phyloP scores from a whole-genome alignment of 78 protist species.

The Neovahlkampfia damariscottae region DNA sequence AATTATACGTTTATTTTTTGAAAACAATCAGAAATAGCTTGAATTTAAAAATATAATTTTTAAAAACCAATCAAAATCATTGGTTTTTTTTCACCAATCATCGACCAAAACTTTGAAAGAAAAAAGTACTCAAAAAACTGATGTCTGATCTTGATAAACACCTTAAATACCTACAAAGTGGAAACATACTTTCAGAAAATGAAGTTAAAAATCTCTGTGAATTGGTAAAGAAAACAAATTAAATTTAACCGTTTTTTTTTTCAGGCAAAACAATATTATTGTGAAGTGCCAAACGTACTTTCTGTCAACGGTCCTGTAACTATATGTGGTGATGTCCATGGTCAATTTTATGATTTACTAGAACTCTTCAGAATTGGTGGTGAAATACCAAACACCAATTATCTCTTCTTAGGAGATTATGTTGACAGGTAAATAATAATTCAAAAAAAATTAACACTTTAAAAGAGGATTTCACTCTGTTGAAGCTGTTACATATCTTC shows the following conservation, averaged over 20 bases:
- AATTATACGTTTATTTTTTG: too few species aligned
- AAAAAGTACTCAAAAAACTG: too few species aligned
- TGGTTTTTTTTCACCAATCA: too few species aligned
- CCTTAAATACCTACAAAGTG: too few species aligned
- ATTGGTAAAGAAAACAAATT: not conserved
- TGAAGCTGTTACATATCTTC: conserved; percentile 90
- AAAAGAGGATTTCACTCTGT: conserved; percentile 96
- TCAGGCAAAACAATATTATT: conserved; percentile 69
- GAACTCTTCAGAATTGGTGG: conserved; percentile 91
- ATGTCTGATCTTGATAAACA: too few species aligned
- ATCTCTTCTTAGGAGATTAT: conserved; percentile 97
- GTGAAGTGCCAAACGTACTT: conserved; percentile 91
- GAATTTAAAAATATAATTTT: too few species aligned
- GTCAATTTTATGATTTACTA: conserved; percentile 92
- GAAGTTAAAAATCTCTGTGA: conserved; percentile 71
- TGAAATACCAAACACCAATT: conserved; percentile 76
- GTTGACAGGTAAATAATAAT: too few species aligned
- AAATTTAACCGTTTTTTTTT: not conserved
- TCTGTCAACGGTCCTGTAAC: conserved; percentile 90
- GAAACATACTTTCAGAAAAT: too few species aligned
- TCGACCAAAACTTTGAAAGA: too few species aligned
- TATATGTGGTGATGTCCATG: conserved; percentile 96
- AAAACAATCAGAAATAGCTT: too few species aligned
- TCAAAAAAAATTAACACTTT: too few species aligned
- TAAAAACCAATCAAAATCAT: too few species aligned